phyloP scores from a whole-genome alignment of 768 basidiomycete species.

The Boletus bicolor region DNA sequence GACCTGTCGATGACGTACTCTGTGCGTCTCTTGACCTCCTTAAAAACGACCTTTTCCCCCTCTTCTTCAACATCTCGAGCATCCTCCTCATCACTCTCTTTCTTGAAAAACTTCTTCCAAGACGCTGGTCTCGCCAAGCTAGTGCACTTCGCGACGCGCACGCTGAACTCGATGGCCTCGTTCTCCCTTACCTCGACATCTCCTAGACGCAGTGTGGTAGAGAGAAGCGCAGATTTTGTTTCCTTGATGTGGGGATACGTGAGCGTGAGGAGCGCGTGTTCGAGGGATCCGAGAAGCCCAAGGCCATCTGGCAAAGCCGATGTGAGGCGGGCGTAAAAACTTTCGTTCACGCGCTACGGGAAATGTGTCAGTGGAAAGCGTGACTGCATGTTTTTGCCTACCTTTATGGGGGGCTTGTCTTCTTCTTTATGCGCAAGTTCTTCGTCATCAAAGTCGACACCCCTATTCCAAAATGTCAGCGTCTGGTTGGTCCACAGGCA shows the following conservation, averaged over 20 bases:
- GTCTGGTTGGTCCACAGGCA: not conserved
- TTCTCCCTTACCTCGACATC: conserved; percentile 61
- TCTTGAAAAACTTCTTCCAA: conserved; percentile 59
- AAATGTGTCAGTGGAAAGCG: not conserved
- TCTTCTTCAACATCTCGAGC: conserved; percentile 27
- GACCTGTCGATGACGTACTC: conserved; percentile 58
- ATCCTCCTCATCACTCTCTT: conserved; percentile 27
- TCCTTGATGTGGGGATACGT: conserved; percentile 57
- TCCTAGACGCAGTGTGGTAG: conserved; percentile 74
- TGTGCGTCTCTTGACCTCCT: conserved; percentile 41
- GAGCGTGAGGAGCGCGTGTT: conserved; percentile 27
- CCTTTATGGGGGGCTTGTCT: conserved; percentile 73
- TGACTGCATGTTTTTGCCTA: conserved; percentile 26
- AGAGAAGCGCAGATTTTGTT: conserved; percentile 62
- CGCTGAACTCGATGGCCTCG: conserved; percentile 70
- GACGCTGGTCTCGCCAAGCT: conserved; percentile 63
- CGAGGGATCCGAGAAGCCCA: conserved; percentile 32
- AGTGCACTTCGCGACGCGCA: conserved; percentile 82
- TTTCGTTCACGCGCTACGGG: conserved; percentile 67
- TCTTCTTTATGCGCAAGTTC: conserved; percentile 60
- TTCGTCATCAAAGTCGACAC: conserved; percentile 84
- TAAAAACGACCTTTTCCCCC: conserved; percentile 34
- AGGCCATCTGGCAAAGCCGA: conserved; percentile 31
- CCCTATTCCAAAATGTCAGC: conserved; percentile 44
- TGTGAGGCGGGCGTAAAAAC: conserved; percentile 56